Evolutionary conservation across 768 basidiomycete genomes (phyloP).

Genomic region (Phanerochaete sordida): DNA sequence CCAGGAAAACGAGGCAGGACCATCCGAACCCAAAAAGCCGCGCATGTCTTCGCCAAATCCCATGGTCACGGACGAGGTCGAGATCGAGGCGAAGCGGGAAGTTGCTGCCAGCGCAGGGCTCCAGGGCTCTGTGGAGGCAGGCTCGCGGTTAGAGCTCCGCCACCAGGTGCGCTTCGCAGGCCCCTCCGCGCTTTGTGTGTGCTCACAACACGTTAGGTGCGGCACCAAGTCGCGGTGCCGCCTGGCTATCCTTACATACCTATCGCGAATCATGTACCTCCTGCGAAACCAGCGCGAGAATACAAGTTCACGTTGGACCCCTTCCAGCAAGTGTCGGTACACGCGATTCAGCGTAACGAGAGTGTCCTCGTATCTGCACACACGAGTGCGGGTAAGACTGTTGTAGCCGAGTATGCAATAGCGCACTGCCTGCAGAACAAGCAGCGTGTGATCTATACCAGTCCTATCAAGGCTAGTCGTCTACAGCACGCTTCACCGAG

Average conservation of each 20-base stretch:
- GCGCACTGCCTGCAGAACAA: slow-evolving; percentile 92
- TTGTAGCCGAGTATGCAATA: slow-evolving; percentile 99
- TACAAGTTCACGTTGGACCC: slow-evolving; percentile 98
- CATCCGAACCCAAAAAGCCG: slow-evolving; percentile 51
- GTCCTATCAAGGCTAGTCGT: slow-evolving; percentile 91
- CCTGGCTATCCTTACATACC: slow-evolving; percentile 88
- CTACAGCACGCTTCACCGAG: neutral
- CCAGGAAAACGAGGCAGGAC: slow-evolving; percentile 34
- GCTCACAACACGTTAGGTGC: slow-evolving; percentile 49
- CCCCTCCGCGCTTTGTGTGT: neutral
- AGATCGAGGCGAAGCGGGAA: slow-evolving; percentile 90
- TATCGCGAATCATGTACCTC: slow-evolving; percentile 88
- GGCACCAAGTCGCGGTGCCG: slow-evolving; percentile 96
- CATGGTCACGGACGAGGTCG: slow-evolving; percentile 87
- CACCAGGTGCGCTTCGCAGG: slow-evolving; percentile 58
- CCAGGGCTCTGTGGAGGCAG: slow-evolving; percentile 63
- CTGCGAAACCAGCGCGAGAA: slow-evolving; percentile 83
- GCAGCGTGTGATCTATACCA: slow-evolving; percentile 97
- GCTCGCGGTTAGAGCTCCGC: slow-evolving; percentile 68
- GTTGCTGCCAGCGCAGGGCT: slow-evolving; percentile 87
- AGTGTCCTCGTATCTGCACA: slow-evolving; percentile 97
- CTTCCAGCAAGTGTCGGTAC: slow-evolving; percentile 92
- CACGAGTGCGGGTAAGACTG: slow-evolving; percentile 98
- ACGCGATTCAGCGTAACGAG: slow-evolving; percentile 96
- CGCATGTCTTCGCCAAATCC: slow-evolving; percentile 65